These are phyloP conservation scores for Fusarium kyushuense DNA, from an alignment of 2,329 filamentous ascomycete species.

Conservation along the genomic window DNA sequence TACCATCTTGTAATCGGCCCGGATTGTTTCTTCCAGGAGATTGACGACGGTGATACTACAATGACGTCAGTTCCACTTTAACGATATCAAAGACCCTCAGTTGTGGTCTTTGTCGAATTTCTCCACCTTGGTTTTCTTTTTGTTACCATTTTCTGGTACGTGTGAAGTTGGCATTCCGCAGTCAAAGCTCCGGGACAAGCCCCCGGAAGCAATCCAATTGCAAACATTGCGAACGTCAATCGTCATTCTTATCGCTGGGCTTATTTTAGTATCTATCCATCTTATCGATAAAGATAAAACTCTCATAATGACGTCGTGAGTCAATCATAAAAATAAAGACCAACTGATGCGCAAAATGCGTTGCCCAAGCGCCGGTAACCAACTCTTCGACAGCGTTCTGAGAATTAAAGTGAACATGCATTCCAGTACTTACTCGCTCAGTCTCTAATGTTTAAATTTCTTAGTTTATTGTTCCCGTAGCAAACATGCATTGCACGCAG, in stretches of 20 bases:
- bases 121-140: neutral
- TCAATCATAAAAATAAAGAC: too few species aligned
- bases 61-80: constrained; percentile 12
- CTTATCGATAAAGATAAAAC: neutral
- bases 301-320: too few species aligned
- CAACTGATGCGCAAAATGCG: too few species aligned
- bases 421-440: too few species aligned
- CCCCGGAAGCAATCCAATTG: neutral
- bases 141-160: neutral
- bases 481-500: too few species aligned
- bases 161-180: neutral
- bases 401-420: too few species aligned
- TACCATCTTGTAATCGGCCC: constrained; percentile 2
- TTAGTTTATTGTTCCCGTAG: too few species aligned
- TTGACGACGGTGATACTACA: neutral
- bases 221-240: neutral
- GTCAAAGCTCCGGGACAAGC: neutral
- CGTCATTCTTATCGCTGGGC: neutral
- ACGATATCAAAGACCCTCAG: neutral
- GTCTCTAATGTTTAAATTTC: too few species aligned
- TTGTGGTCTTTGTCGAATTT: neutral
- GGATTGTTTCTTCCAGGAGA: neutral
- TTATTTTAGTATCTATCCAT: neutral
- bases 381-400: too few species aligned
- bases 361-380: too few species aligned